Base-by-base conservation (phyloP, 1,284 basidiomycete species). In the Phlebopus sp. region DNA sequence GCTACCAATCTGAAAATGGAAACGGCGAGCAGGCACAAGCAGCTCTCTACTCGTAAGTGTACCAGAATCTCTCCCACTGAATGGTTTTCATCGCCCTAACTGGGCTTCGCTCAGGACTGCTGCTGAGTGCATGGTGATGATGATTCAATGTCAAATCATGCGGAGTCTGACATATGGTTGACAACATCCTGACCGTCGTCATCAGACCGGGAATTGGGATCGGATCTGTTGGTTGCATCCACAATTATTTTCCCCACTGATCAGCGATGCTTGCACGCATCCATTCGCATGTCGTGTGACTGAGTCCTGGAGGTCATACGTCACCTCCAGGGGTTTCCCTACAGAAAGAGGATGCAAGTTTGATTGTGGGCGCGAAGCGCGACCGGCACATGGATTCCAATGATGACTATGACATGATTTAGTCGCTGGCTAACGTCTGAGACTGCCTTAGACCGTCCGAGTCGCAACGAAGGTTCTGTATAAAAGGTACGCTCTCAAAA, bases 401-500 rank as follows among this genome's bases (percentile, higher is more conserved):
- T 29, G 27, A 8, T 29, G 27, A 29, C 8, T 11, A 9, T 29
- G 27, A 11, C 27, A 8, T 29, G 27, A 29, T 11, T 11, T 29
- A 8, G 9, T 29, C 27, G 4, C 5, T 29, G 27, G 27, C 27
- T 29, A 29, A 9, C 27, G 10, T 11, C 27, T 29, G 2, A 29
- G 27, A 6, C 21, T 23, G 10, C 8, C 27, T 9, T 11, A 29
- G 27, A 29, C 10, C 27, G 27, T 29, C 10, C 8, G 27, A 29
- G 27, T 29, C 8, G 27, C 10, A 23, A 23, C 27, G 27, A 29
- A 23, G 21, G 21, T 6, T 9, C 27, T 29, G 31, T 41, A 39
- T 51, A 51, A 50, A 46, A 53, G 13, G 21, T 37, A 5, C 5
- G 14, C 15, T 29, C 35, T 6, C 27, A 4, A 30, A n/a, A 17